Evolutionary conservation across 176 grass and related monocot species (phyloP).

Genomic region (Paspalum notatum): DNA sequence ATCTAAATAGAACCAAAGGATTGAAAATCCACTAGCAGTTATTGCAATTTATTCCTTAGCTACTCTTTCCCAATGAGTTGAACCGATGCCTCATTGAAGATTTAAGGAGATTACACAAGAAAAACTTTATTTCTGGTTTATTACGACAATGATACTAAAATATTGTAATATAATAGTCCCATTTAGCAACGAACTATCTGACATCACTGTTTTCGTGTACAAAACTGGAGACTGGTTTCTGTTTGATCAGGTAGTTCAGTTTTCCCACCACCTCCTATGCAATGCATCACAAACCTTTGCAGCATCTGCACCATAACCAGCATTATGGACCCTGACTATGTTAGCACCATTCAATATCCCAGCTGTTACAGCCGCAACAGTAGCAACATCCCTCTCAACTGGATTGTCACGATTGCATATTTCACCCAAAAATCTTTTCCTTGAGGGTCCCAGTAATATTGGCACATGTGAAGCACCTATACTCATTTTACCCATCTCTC

Average conservation of each 20-base stretch:
- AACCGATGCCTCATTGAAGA: conserved; percentile 23
- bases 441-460: conserved; percentile 77
- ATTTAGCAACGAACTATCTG: neutral
- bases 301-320: conserved; percentile 60
- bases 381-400: conserved; percentile 78
- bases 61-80: conserved; percentile 6
- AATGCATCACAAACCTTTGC: conserved; percentile 74
- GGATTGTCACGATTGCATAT: conserved; percentile 65
- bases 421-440: conserved; percentile 84
- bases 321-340: conserved; percentile 84
- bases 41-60: neutral
- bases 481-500: conserved; percentile 64
- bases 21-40: conserved; percentile 1
- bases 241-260: neutral
- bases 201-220: neutral
- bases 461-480: conserved; percentile 74
- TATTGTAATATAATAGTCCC: neutral
- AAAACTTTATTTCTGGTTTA: conserved; percentile 29
- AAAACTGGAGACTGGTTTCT: conserved; percentile 16
- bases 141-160: neutral
- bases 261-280: conserved; percentile 8
- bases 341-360: conserved; percentile 83
- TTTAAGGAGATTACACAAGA: neutral
- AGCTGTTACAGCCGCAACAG: conserved; percentile 52
- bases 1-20: conserved; percentile 4